Evolutionary conservation across 495 filamentous ascomycete species (phyloP).

Genomic region (Aspergillus olivimuriae): DNA sequence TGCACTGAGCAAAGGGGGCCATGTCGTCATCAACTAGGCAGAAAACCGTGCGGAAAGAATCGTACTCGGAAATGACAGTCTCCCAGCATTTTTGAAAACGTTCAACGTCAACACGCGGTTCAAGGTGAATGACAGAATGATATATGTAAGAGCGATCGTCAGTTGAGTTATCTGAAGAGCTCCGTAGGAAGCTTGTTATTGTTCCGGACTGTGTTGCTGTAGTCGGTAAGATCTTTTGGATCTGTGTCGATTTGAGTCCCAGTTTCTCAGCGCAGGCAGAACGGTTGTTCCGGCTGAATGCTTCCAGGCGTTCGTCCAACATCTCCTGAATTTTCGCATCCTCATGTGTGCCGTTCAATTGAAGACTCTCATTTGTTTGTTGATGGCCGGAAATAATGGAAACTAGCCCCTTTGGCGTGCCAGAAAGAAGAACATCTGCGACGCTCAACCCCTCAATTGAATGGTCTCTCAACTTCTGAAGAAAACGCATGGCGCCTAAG

Average conservation of each 20-base stretch:
- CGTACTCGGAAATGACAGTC: constrained; percentile 29
- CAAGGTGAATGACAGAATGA: constrained; percentile 51
- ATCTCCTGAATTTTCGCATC: not conserved
- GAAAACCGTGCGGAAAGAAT: constrained; percentile 61
- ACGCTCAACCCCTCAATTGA: constrained; percentile 23
- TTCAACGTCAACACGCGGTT: constrained; percentile 25
- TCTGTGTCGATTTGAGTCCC: constrained; percentile 29
- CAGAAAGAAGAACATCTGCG: constrained; percentile 16
- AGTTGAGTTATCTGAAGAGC: constrained; percentile 19
- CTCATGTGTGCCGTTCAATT: not conserved
- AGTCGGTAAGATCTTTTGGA: constrained; percentile 63
- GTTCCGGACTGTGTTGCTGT: constrained; percentile 72
- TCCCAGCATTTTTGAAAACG: constrained; percentile 46
- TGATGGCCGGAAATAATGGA: constrained; percentile 4
- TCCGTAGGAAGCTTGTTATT: constrained; percentile 53
- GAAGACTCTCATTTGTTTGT: constrained; percentile 1
- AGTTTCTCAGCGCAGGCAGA: constrained; percentile 37
- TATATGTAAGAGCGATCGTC: constrained; percentile 56
- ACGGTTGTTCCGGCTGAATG: constrained; percentile 10
- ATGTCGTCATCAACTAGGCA: constrained; percentile 59
- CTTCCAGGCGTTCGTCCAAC: not conserved
- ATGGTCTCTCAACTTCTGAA: constrained; percentile 22
- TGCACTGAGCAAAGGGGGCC: constrained; percentile 57
- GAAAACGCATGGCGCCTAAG: constrained; percentile 61
- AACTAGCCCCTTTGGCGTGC: constrained; percentile 28